Base-by-base conservation (phyloP, 2,329 filamentous ascomycete species). In the Tolypocladium ovalisporum region DNA sequence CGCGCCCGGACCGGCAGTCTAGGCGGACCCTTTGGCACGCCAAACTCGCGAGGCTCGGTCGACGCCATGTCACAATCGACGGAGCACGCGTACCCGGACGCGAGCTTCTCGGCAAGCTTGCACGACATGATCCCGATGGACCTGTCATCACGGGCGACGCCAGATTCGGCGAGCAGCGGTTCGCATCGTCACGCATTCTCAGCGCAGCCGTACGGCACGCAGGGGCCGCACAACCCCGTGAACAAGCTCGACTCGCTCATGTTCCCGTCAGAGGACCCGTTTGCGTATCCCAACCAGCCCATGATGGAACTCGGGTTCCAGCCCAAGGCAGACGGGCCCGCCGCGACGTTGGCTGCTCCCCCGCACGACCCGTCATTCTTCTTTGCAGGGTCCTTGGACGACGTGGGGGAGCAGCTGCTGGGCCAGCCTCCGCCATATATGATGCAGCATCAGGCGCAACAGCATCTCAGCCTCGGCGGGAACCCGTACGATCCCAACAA, bases 261-360 rank as follows among this genome's bases (percentile, higher is more conserved):
- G 86, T 93, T 93, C 65, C 86, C 88, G 1, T 87, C 87, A 0
- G 80, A 83, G 37, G 88, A 93, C 64, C 88, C 89, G 0, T 87
- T 93, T 61, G 87, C 86, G 0, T 94, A 93, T 65, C 88, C 88
- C 0, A 90, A 87, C 65, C 87, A 90, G 62, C 85, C 87, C 0
- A 83, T 87, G 75, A 85, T 87, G 74, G 77, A 83, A 63, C 75
- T 82, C 44, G 77, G 77, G 12, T 75, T 70, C 63, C 71, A 71
- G 32, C 62, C 66, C 34, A 71, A 70, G 60, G 64, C 68, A n/a
- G 67, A 67, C 56, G 61, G 70, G 62, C 62, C 71, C 60, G 58
- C 60, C 36, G 62, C 68, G 60, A 65, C 65, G 54, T 68, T 73
- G 66, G 64, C 66, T 54, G 68, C 70, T 9, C 69, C 68, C 19